Conservation (phyloP, 2,329 filamentous ascomycete species). For the Didymella arachidicola region DNA sequence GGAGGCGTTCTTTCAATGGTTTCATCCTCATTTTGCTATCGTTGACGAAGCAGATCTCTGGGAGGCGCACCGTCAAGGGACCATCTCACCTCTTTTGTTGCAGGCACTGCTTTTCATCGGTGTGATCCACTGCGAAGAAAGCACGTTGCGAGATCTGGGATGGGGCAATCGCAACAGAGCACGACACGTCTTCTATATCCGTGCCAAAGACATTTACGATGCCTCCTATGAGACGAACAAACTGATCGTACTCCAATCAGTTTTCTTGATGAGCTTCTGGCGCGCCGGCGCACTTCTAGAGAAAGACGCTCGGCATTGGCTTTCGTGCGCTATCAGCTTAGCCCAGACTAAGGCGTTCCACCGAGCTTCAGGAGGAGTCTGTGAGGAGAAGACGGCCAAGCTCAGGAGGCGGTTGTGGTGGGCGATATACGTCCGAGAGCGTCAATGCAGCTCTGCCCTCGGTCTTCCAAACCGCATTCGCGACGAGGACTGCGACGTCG, state of each 20-base stretch:
- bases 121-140: constrained; percentile 61
- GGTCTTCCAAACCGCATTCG: constrained; percentile 59
- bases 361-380: constrained; percentile 38
- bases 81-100: constrained; percentile 59
- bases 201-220: constrained; percentile 62
- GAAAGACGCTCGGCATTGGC: constrained; percentile 51
- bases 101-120: constrained; percentile 65
- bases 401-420: constrained; percentile 62
- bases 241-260: constrained; percentile 58
- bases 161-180: constrained; percentile 60
- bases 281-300: constrained; percentile 55
- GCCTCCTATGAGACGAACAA: constrained; percentile 62
- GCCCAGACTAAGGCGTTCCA: constrained; percentile 61
- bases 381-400: constrained; percentile 42
- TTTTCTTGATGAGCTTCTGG: constrained; percentile 66
- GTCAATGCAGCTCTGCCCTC: constrained; percentile 57
- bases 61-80: constrained; percentile 50
- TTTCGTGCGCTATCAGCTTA: constrained; percentile 58
- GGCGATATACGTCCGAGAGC: constrained; percentile 62
- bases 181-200: constrained; percentile 60
- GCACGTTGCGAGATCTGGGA: constrained; percentile 55
- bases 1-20: constrained; percentile 64
- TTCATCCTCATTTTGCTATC: constrained; percentile 65
- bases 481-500: constrained; percentile 60
- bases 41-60: constrained; percentile 58